Evolutionary conservation across 345 rosid species (phyloP), one percentile per base, ranked within the genome.

Genomic region (Sisymbrium altissimum): DNA sequence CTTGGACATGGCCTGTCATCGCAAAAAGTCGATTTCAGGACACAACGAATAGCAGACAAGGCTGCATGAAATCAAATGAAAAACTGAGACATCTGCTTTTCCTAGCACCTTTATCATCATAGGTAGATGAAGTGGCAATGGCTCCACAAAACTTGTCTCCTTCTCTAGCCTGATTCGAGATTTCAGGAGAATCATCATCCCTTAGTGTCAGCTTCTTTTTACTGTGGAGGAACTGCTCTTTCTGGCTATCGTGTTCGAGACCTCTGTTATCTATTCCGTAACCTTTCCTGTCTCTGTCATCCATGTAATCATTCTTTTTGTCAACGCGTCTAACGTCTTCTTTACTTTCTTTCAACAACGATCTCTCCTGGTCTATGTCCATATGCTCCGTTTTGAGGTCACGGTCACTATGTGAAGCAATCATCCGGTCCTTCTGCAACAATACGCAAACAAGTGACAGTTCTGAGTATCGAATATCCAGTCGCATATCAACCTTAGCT

Each of bases 251-350:
- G 61, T 82, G 83, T 53, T 87, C 89, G 78, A 82, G 80, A 68
- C 79, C 88, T 80, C 83, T 78, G 64, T 80, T 89, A 74, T 84
- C 92, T 40, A 62, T 77, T 25, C 85, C 86, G 25, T 68, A 75
- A 48, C 83, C 90, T 81, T 83, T 86, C 85, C 83, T 78, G 69
- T 85, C 96, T 78, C 81, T 81, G 19, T 87, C 96, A 62, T 89
- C 97, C 77, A 83, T 89, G 73, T 84, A 83, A 39, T 89, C 97
- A 74, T 76, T 86, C 62, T 82, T 93, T 63, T 87, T 88, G 72
- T 87, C 96, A 74, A 82, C 82, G 50, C 79, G 89, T 73, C 88
- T 85, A 29, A 89, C 64, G 40, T 83, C 91, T 64, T 95, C 99
- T 81, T 83, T 90, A 62, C 82, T 89, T 36, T 75, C 81, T 79